phyloP scores from a whole-genome alignment of 805 yeast genomes.

The Vanderwaltozyma yarrowii region DNA sequence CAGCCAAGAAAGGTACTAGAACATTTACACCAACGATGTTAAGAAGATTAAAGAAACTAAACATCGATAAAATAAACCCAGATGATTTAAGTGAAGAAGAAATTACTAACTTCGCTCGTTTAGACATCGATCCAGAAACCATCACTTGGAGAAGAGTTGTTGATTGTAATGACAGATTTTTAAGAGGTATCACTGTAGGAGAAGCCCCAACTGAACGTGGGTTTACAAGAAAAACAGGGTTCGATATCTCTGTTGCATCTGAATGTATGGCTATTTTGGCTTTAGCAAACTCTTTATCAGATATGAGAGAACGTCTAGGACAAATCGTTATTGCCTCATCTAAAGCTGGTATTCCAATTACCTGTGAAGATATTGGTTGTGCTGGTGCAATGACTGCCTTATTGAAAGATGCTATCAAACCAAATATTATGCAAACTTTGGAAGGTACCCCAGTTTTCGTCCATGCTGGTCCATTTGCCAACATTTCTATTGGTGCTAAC shows the following conservation, averaged over 20 bases:
- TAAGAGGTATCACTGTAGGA: conserved; percentile 70
- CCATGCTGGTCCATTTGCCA: conserved; percentile 86
- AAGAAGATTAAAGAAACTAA: conserved; percentile 55
- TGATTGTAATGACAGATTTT: conserved; percentile 72
- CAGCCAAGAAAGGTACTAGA: conserved; percentile 61
- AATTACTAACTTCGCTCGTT: conserved; percentile 49
- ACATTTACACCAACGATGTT: conserved; percentile 59
- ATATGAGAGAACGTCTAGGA: conserved; percentile 67
- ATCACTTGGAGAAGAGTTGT: conserved; percentile 80
- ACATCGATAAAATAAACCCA: conserved; percentile 61
- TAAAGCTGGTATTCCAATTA: conserved; percentile 58
- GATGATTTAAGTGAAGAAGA: conserved; percentile 65
- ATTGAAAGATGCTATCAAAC: conserved; percentile 73
- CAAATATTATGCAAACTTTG: conserved; percentile 78
- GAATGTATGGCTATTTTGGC: conserved; percentile 84
- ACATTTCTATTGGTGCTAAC: conserved; percentile 79
- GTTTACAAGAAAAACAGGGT: conserved; percentile 60
- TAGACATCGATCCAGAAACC: conserved; percentile 69
- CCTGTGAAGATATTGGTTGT: conserved; percentile 77
- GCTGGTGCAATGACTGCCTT: conserved; percentile 81
- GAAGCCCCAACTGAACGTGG: conserved; percentile 78
- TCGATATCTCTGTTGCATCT: conserved; percentile 77
- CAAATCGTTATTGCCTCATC: conserved; percentile 66
- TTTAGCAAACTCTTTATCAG: conserved; percentile 55
- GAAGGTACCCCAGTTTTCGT: conserved; percentile 84